Base-by-base conservation (phyloP, 768 basidiomycete genomes). In the Trametes cubensis region DNA sequence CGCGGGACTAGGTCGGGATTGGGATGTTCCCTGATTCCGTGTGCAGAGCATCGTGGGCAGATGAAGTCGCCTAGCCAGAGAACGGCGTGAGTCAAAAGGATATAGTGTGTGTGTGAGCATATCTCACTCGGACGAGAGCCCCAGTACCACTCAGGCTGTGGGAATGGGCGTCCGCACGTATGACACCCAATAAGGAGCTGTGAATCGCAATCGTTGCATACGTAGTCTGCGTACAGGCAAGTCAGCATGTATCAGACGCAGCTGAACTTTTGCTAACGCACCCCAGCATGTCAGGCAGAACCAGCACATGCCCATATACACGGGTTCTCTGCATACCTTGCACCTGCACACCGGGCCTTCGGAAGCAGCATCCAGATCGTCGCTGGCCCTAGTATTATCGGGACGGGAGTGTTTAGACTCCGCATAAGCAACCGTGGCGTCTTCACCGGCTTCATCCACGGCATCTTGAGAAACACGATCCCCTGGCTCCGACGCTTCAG, bases 201-300 rank as follows among this genome's bases (percentile, higher is more conserved):
- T 8, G 39, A 0, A 34, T 67, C 63, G 58, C 66, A 67, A 15
- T 56, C 54, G 50, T 53, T 39, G 50, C 66, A 67, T 20, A 67
- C 48, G 53, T 46, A 62, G 23, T 40, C 60, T 55, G 30, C 10
- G 15, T 6, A 23, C 21, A 14, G 25, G 28, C 18, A 14, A 13
- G 20, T n/a, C 40, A 38, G 42, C 28, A 23, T 18, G 28, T 2
- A 4, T 7, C 34, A 13, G 47, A 18, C 11, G 13, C 45, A 7
- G 30, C 6, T 20, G 6, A 1, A 4, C 20, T 18, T 11, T 11
- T 2, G 2, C 2, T 10, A 17, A 17, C 53, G 13, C 23, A 61
- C 59, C 51, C 7, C 15, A 28, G 30, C 60, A 61, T 8, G 39
- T 7, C 6, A 60, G 28, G 15, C 59, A 55, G 26, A 28, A 55